These are phyloP conservation scores for Cavenderia fasciculata DNA, from an alignment of 78 protist species.

Conservation along the genomic window DNA sequence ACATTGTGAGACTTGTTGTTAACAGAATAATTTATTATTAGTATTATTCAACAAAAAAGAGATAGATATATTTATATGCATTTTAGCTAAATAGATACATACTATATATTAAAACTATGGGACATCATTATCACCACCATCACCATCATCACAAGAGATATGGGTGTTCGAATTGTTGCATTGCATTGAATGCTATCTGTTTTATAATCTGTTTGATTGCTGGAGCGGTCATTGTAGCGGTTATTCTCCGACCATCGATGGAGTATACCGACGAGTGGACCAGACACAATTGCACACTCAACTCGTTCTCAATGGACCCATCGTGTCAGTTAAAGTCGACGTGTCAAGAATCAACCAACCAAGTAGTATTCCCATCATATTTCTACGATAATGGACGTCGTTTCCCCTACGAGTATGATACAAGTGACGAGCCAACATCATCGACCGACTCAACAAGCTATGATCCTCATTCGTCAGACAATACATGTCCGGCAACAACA, in stretches of 20 bases:
- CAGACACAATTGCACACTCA: conserved; percentile 14
- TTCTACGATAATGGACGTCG: conserved; percentile 43
- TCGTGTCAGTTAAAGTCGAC: not conserved
- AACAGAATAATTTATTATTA: too few species aligned
- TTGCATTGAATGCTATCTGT: conserved; percentile 29
- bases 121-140: conserved; percentile 49
- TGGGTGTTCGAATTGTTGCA: conserved; percentile 63
- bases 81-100: too few species aligned
- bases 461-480: not conserved
- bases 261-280: conserved; percentile 42
- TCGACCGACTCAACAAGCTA: not conserved
- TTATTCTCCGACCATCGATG: conserved; percentile 32
- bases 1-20: too few species aligned
- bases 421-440: not conserved
- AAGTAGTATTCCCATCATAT: conserved; percentile 50
- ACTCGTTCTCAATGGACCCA: not conserved
- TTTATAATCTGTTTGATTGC: conserved; percentile 56
- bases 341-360: conserved; percentile 31
- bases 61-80: too few species aligned
- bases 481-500: not conserved
- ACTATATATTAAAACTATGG: conserved; percentile 20
- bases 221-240: conserved; percentile 58
- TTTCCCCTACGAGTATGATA: conserved; percentile 63
- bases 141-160: conserved; percentile 74
- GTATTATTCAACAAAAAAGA: too few species aligned